A percentile compares a stretch with the other conserved stretches of the same genome.
phyloP scores from a whole-genome alignment of 1,139 yeast species.

The Pichia terricola region DNA sequence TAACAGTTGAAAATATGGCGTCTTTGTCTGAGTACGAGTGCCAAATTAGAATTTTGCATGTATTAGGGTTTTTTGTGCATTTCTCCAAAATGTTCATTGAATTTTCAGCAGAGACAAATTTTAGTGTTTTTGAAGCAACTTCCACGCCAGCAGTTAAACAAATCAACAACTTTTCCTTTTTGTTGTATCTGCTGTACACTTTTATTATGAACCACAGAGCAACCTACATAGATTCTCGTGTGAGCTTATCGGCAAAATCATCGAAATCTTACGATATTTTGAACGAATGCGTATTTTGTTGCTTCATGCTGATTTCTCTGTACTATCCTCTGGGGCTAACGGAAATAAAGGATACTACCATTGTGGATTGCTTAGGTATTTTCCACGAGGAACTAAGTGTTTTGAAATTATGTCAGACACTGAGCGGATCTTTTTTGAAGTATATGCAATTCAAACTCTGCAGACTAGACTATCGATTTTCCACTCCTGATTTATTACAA shows the following conservation, averaged over 20 bases:
- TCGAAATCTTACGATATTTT: conserved; percentile 32
- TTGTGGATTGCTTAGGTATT: conserved; percentile 41
- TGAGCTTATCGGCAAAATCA: conserved; percentile 22
- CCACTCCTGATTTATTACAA: conserved; percentile 61
- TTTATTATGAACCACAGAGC: conserved; percentile 42
- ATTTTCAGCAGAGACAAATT: conserved; percentile 16
- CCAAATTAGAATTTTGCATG: conserved; percentile 18
- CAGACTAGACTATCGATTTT: conserved; percentile 32
- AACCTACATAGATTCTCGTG: conserved; percentile 23
- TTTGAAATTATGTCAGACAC: conserved; percentile 58
- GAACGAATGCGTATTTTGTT: conserved; percentile 41
- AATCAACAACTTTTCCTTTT: conserved; percentile 10
- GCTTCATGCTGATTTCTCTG: conserved; percentile 32
- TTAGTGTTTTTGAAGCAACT: conserved; percentile 14
- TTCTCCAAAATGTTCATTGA: conserved; percentile 26
- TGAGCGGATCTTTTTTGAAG: conserved; percentile 52
- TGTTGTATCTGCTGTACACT: conserved; percentile 34
- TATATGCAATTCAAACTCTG: conserved; percentile 50
- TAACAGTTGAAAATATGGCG: conserved; percentile 24
- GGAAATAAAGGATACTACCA: conserved; percentile 16
- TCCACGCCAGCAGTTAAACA: background rate
- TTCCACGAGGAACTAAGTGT: conserved; percentile 70
- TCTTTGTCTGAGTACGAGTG: conserved; percentile 10
- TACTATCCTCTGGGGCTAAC: conserved; percentile 23
- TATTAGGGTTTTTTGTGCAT: conserved; percentile 39